Evolutionary conservation across 1,284 basidiomycete species (phyloP), one percentile per base, ranked within the genome.

Genomic region (Apiotrichum sp.): DNA sequence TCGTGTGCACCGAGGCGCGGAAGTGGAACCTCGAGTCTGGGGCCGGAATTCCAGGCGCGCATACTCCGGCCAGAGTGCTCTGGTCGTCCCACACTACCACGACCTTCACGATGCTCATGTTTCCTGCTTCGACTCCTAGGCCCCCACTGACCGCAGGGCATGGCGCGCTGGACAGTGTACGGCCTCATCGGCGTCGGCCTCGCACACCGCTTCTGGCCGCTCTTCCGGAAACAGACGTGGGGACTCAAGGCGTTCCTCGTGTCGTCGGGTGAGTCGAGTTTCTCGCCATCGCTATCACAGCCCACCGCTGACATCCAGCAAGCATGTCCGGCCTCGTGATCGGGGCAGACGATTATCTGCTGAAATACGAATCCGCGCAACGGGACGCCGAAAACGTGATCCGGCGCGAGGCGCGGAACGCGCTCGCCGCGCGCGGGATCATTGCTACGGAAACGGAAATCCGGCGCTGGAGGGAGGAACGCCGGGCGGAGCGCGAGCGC

Each of bases 381-480:
- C 82, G 89, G 32, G 73, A 78, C 57, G 79, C 82, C 52, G 88
- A 92, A 70, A 84, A 85, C 62, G 76, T 80, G 7, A 75, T 91
- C 41, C 83, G 89, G 35, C 81, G 82, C 50, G 80, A 87, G 69
- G 89, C 89, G 11, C 81, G 86, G 35, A 77, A 86, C 42, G 87
- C 88, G 52, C 81, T 93, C 53, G 84, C 85, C 11, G 80, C 82
- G 40, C 81, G 82, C 59, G 59, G 59, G 16, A 79, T 88, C 47
- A 82, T 92, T 56, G 83, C 85, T 4, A 90, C 88, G 7, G 89
- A 93, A 73, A 83, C 84, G 9, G 88, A 88, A 66, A 91, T 92
- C 47, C 79, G 83, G 41, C 84, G 83, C 69, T 93, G 89, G 89
- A 85, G 83, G 68, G 81, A 79, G 22, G 77, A 77, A 59, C 72